Percentiles rank a stretch among this genome's conserved stretches.
These are phyloP conservation scores for Ramichloridium luteum DNA, from an alignment of 2,329 filamentous ascomycete genomes.

Conservation along the genomic window DNA sequence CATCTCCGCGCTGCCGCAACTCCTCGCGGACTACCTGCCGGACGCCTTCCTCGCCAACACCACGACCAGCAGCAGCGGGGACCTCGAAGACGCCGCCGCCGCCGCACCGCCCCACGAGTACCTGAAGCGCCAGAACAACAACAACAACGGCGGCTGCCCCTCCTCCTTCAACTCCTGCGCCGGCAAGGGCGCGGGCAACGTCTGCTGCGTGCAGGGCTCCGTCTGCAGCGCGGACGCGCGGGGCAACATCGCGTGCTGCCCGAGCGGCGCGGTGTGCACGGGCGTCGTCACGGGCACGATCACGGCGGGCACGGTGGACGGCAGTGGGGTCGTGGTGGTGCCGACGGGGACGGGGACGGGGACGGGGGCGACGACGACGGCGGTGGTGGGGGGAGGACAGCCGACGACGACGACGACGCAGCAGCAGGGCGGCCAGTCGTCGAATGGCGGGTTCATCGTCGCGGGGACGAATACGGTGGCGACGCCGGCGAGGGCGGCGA, in stretches of 20 bases:
- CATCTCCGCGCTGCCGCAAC: constrained; percentile 18
- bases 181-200: constrained; percentile 38
- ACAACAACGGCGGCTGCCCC: constrained; percentile 34
- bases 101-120: constrained; percentile 13
- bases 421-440: constrained; percentile 13
- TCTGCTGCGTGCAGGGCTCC: constrained; percentile 44
- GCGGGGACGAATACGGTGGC: constrained; percentile 23
- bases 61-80: not conserved
- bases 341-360: constrained; percentile 13
- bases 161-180: constrained; percentile 41
- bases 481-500: constrained; percentile 18
- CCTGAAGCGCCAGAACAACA: constrained; percentile 23
- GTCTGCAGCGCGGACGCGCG: constrained; percentile 45
- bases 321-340: constrained; percentile 15
- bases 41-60: not conserved
- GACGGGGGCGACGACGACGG: constrained; percentile 16
- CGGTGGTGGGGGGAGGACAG: constrained; percentile 4
- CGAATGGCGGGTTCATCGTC: constrained; percentile 21
- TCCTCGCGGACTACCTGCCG: constrained; percentile 13
- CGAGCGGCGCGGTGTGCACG: constrained; percentile 44
- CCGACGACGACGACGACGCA: constrained; percentile 13
- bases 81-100: constrained; percentile 1
- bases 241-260: constrained; percentile 51
- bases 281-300: constrained; percentile 35
- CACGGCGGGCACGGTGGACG: constrained; percentile 23